Base-by-base conservation (phyloP, 2,329 filamentous ascomycete species). In the Trichoderma asperellum region DNA sequence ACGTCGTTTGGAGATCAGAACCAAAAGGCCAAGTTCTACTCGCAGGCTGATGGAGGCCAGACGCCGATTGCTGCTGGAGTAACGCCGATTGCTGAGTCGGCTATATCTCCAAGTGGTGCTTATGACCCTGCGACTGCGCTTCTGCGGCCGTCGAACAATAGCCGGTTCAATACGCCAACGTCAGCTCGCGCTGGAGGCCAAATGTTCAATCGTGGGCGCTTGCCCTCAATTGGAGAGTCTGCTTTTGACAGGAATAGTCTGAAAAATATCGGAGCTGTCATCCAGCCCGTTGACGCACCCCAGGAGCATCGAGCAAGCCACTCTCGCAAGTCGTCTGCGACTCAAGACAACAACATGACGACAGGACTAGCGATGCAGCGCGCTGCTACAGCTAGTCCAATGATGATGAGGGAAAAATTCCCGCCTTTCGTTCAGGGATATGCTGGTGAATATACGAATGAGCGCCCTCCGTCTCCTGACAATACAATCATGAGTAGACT, bases 51-150 rank as follows among this genome's bases (percentile, higher is more conserved):
- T 61, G 86, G 84, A 43, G 87, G 87, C 10, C 83, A 83, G 73
- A 97, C 94, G 0, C 94, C 94, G 0, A 91, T 94, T 73, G 92
- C 92, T 11, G 90, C 89, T 1, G 93, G 91, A n/a, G 87, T 92
- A 0, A 98, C 95, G 0, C 95, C 95, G 0, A 97, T 97, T 75
- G 91, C 92, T 1, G 91, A 94, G 73, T 92, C 91, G 49, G 91
- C 91, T 2, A 73, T 79, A 2, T 81, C 80, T 21, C 93, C 94
- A 0, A 43, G 57, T 10, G 86, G 87, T 74, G 74, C 73, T 27
- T 87, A 83, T 60, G 89, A 91, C 16, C 87, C 86, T 70, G 85
- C 87, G 4, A 92, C 90, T 7, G 89, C 91, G 2, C 90, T 92
- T 74, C 80, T 91, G 32, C 84, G 88, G n/a, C 88, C 89, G 10